Conservation (phyloP, 1,284 basidiomycete genomes). For the Abortiporus biennis region DNA sequence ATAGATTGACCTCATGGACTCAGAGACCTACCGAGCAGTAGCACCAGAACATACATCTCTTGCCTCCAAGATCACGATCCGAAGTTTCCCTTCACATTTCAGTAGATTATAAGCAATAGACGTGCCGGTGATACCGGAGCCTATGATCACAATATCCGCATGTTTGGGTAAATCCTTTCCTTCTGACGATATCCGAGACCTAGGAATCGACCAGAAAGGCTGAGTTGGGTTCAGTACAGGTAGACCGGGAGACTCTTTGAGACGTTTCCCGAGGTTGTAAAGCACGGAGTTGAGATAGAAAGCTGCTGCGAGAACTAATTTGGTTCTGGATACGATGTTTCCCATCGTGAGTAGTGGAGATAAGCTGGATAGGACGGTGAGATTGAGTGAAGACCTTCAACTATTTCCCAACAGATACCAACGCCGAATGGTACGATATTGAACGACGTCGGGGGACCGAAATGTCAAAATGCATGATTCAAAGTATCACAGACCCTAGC, state of each 20-base stretch:
- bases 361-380: not conserved
- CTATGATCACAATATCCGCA: conserved; percentile 63
- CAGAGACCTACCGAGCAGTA: conserved; percentile 47
- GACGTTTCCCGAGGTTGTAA: conserved; percentile 18
- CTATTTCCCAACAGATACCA: not conserved
- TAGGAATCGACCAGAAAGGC: conserved; percentile 57
- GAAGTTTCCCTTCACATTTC: conserved; percentile 27
- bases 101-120: conserved; percentile 50
- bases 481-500: not conserved
- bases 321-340: conserved; percentile 19
- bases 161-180: conserved; percentile 37
- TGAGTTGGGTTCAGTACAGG: conserved; percentile 45
- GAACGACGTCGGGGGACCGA: not conserved
- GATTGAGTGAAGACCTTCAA: not conserved
- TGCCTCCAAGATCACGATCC: conserved; percentile 63
- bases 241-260: conserved; percentile 46
- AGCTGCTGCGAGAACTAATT: conserved; percentile 18
- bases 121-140: conserved; percentile 66
- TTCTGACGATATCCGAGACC: conserved; percentile 41
- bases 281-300: conserved; percentile 16
- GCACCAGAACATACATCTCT: conserved; percentile 66
- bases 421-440: not conserved
- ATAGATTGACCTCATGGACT: not conserved
- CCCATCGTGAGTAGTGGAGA: conserved; percentile 18
- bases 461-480: not conserved